Conservation (phyloP, 352 stramenopile species). For the Phytophthora citricola region DNA sequence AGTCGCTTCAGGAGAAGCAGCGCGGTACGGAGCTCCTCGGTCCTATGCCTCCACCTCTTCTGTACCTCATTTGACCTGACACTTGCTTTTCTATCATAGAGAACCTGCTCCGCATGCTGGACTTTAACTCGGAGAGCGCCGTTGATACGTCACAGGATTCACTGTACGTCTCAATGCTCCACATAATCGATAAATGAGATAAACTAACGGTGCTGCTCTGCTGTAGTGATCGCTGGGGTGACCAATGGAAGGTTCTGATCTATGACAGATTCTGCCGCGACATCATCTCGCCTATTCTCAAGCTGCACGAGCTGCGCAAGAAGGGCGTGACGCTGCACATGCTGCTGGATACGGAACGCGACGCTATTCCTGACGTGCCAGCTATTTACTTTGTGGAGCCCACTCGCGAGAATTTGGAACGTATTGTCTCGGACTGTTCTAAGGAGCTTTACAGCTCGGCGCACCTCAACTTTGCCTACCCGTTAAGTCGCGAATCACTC, state of each 20-base stretch:
- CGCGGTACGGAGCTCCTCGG: constrained; percentile 48
- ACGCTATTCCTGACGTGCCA: constrained; percentile 97
- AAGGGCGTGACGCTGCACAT: constrained; percentile 98
- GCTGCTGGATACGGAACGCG: constrained; percentile 93
- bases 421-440: constrained; percentile 94
- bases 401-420: constrained; percentile 94
- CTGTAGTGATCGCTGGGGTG: constrained; percentile 73
- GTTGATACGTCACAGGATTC: constrained; percentile 46
- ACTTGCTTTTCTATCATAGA: constrained; percentile 36
- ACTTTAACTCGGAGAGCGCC: constrained; percentile 81
- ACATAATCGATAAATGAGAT: background rate
- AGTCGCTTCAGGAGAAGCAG: constrained; percentile 86
- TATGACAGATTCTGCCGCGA: constrained; percentile 96
- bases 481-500: constrained; percentile 86
- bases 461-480: constrained; percentile 96
- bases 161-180: constrained; percentile 23
- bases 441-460: constrained; percentile 93
- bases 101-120: constrained; percentile 84
- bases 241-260: constrained; percentile 97
- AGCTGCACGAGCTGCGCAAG: constrained; percentile 96
- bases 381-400: constrained; percentile 98
- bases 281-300: constrained; percentile 98
- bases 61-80: background rate
- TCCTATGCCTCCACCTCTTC: background rate
- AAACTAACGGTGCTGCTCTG: background rate